Conservation (phyloP, 2,329 filamentous ascomycete species). For the Fusarium ramigenum region DNA sequence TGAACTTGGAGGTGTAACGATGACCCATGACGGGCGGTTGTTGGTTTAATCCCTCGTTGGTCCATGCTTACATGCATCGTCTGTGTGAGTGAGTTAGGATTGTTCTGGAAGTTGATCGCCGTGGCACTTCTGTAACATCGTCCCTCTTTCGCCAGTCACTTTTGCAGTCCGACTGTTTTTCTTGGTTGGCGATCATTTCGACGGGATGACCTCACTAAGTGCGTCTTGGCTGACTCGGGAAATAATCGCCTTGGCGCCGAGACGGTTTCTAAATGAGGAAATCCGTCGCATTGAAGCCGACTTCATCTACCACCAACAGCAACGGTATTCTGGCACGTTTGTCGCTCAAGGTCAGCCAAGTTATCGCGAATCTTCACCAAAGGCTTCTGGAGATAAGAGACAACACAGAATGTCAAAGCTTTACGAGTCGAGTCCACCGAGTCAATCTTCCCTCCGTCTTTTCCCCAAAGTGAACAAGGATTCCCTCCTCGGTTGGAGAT, state of each 20-base stretch:
- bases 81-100: neutral
- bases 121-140: constrained; percentile 21
- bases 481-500: neutral
- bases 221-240: constrained; percentile 16
- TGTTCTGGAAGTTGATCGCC: constrained; percentile 17
- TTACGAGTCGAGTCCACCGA: neutral
- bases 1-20: neutral
- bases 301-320: neutral
- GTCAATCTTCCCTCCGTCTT: neutral
- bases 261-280: neutral
- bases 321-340: neutral
- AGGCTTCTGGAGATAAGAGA: neutral
- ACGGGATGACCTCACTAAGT: constrained; percentile 26
- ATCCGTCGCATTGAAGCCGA: neutral
- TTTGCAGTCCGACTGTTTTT: neutral
- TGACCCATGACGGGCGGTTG: neutral
- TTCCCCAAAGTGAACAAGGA: neutral
- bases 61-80: constrained; percentile 13
- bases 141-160: neutral
- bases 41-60: constrained; percentile 25
- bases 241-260: constrained; percentile 21
- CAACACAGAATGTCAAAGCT: neutral
- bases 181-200: constrained; percentile 4
- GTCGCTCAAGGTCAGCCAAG: neutral
- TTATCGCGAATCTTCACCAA: neutral